Evolutionary conservation across 176 grass and related monocot genomes (phyloP), one percentile per base, ranked within the genome.

Genomic region (Aechmea fasciata): DNA sequence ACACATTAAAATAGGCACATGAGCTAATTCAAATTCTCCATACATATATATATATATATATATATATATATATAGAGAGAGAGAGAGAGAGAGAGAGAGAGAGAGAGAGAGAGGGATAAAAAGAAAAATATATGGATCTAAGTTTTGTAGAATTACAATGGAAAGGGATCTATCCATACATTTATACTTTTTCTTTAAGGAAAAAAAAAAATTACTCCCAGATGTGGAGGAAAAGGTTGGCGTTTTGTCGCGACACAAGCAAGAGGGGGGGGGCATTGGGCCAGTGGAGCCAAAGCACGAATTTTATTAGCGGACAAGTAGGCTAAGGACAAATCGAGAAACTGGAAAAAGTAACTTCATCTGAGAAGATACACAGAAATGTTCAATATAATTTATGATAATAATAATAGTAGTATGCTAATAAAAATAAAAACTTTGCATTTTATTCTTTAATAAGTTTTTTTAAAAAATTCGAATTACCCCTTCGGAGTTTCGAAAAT

Each of bases 301-400:
- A 66, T 64, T 66, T 54, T 62, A 5, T 54, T 62, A 5, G 29
- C 51, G 49, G 51, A 20, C 50, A 51, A 75, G 17, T 15, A 51
- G 53, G 49, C 62, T 54, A 75, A 66, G 20, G 28, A 75, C 73
- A 75, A 75, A 53, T 66, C 8, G 49, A 48, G 63, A 28, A 53
- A 14, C 14, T 24, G 3, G 61, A 66, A 33, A 2, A 61, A 18
- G 15, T 61, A 61, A 18, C 15, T 61, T 61, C 33, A 26, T 41
- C 5, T 6, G 33, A 41, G 33, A 41, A 41, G 33, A 1, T 7
- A 0, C 33, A 41, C 4, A 41, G 33, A 41, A 41, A 41, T 41
- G 5, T 41, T 41, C 33, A 41, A 41, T 7, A 41, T 41, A 41
- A 41, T 41, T 41, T 7, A 41, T 41, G 6, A 7, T 41, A 7